These are phyloP conservation scores for Polyporus tsugae DNA, from an alignment of 1,284 basidiomycete species.

Conservation along the genomic window DNA sequence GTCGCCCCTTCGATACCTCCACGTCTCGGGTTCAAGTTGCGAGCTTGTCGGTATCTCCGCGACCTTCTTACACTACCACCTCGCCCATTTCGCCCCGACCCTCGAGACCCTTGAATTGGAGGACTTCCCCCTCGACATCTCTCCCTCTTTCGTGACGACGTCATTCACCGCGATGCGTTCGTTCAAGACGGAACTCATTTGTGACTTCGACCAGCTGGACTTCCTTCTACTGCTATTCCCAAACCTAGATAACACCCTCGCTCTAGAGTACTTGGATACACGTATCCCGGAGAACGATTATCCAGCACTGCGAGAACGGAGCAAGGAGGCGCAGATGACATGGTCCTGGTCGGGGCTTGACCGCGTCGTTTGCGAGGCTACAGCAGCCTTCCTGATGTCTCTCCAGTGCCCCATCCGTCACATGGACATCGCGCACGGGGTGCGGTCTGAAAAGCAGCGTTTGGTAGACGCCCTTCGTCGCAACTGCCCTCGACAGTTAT, in stretches of 20 bases:
- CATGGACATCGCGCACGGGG: not conserved
- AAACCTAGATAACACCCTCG: not conserved
- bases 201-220: not conserved
- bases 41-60: not conserved
- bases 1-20: constrained; percentile 1
- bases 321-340: not conserved
- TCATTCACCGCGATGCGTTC: not conserved
- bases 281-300: too few relatives aligned
- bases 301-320: not conserved
- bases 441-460: not conserved
- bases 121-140: not conserved
- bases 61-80: not conserved
- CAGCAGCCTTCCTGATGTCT: not conserved
- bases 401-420: not conserved
- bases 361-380: not conserved
- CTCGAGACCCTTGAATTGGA: not conserved
- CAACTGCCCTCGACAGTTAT: not conserved
- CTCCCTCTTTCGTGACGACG: not conserved
- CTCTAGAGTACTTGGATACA: too few relatives aligned
- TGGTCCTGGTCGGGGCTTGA: not conserved
- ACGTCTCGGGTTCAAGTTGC: not conserved
- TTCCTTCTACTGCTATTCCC: not conserved
- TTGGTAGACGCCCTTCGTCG: not conserved
- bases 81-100: not conserved
- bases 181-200: not conserved